Evolutionary conservation across 495 filamentous ascomycete species (phyloP).

Genomic region (Hyaloscypha variabilis): DNA sequence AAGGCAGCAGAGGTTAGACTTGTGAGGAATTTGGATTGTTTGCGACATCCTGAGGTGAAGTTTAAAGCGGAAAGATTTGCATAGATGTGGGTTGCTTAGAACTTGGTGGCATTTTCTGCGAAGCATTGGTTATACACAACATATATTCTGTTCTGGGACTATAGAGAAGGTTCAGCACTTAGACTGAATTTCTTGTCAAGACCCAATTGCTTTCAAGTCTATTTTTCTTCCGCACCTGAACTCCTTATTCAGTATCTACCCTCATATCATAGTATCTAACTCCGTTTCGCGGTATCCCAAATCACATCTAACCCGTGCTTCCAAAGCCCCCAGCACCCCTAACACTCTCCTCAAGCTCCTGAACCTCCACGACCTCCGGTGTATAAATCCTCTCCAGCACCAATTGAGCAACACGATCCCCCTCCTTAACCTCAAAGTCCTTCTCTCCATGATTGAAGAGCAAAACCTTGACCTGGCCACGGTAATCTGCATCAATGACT

Average conservation of each 20-base stretch:
- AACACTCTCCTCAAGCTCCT: slow-evolving; percentile 87
- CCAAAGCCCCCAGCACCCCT: slow-evolving; percentile 92
- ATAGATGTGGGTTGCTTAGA: not conserved
- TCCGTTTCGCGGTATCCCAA: not conserved
- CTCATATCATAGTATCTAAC: not conserved
- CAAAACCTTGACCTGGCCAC: slow-evolving; percentile 89
- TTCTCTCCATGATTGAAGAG: slow-evolving; percentile 87
- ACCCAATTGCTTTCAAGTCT: slow-evolving; percentile 1
- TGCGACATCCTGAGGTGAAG: slow-evolving; percentile 63
- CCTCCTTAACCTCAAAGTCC: slow-evolving; percentile 81
- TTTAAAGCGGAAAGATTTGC: slow-evolving; percentile 52
- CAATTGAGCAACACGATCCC: slow-evolving; percentile 91
- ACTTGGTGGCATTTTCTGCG: not conserved
- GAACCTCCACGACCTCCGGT: slow-evolving; percentile 84
- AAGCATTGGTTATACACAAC: not conserved
- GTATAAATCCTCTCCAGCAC: slow-evolving; percentile 93
- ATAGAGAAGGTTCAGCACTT: not conserved
- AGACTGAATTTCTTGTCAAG: not conserved
- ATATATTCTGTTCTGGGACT: not conserved
- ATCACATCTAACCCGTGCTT: slow-evolving; percentile 67
- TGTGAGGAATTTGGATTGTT: slow-evolving; percentile 66
- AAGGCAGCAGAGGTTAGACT: slow-evolving; percentile 82
- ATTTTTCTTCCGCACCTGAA: slow-evolving; percentile 19
- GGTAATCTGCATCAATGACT: slow-evolving; percentile 97
- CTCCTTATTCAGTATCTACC: slow-evolving; percentile 21